Base-by-base conservation (phyloP, 164 flowering plant species). In the Kingdonia uniflora region DNA sequence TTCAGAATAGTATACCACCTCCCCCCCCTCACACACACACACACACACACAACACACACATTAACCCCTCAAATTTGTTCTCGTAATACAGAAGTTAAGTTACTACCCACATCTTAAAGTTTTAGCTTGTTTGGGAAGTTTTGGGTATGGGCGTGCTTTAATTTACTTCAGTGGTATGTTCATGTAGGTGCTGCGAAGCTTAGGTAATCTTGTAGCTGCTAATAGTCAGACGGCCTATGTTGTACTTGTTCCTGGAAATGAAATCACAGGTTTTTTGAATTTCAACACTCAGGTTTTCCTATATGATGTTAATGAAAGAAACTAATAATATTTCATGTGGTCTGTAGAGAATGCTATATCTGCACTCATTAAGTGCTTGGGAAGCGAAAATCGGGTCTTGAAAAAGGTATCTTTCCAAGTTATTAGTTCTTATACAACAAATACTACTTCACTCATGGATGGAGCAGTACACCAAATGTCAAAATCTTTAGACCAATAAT, bases 171-270 rank as follows among this genome's bases (percentile, higher is more conserved):
- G n/a, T n/a, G n/a, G n/a, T n/a, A 24, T 52, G 48, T 65, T 58
- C 16, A 20, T 57, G 21, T 57, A 92, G 98, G 91, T 84, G 21
- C 69, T 92, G 33, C 74, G 95, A 60, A 81, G 95, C 74, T 68
- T 92, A 49, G 99, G 99, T 29, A 88, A 92, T 69, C 85, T 92
- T 54, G 76, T 88, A 10, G 95, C 95, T 65, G 87, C 89, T 47
- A 94, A 86, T 66, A 58, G 79, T 50, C 71, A 67, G 21, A 69
- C 76, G 49, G 74, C 78, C 22, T 47, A 46, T 42, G 52, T 47
- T 62, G 57, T 77, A 60, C 80, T 88, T 66, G 70, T 74, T 64
- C 77, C 78, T 55, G 95, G 92, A 61, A 64, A 57, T 57, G 83
- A 74, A 68, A 63, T 80, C 51, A 76, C 95, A 77, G 96, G 99